These are phyloP conservation scores for Podaxis sp. DNA, from an alignment of 768 basidiomycete species.

Conservation along the genomic window DNA sequence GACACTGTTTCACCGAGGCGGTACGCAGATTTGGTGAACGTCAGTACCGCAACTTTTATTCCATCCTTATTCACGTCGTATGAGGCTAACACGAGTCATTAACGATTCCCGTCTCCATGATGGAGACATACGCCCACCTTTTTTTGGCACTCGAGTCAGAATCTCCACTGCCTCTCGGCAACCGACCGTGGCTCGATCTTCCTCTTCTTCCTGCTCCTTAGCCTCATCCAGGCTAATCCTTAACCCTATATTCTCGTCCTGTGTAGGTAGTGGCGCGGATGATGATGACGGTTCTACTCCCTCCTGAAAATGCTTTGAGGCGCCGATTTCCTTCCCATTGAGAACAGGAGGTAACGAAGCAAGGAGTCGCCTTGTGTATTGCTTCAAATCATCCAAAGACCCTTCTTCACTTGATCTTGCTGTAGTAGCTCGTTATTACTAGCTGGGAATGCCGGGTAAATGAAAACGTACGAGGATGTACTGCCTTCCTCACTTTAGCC, in stretches of 20 bases:
- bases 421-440: constrained; percentile 8
- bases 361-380: constrained; percentile 55
- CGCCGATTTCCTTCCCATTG: neutral
- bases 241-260: constrained; percentile 12
- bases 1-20: constrained; percentile 89
- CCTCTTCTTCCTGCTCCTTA: constrained; percentile 35
- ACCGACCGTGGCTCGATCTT: constrained; percentile 49
- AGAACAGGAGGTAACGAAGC: constrained; percentile 37
- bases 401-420: constrained; percentile 21
- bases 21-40: constrained; percentile 89
- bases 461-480: constrained; percentile 24
- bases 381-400: constrained; percentile 42
- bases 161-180: constrained; percentile 90
- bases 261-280: neutral
- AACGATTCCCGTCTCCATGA: neutral
- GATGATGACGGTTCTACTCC: neutral
- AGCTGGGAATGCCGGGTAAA: neutral
- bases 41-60: constrained; percentile 84
- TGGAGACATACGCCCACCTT: constrained; percentile 51
- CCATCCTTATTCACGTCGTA: constrained; percentile 97
- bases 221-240: constrained; percentile 30
- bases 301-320: neutral
- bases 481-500: constrained; percentile 19
- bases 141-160: constrained; percentile 84
- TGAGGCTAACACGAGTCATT: constrained; percentile 53